Evolutionary conservation across 2,329 filamentous ascomycete genomes (phyloP).

Genomic region (Microdochium paspali): DNA sequence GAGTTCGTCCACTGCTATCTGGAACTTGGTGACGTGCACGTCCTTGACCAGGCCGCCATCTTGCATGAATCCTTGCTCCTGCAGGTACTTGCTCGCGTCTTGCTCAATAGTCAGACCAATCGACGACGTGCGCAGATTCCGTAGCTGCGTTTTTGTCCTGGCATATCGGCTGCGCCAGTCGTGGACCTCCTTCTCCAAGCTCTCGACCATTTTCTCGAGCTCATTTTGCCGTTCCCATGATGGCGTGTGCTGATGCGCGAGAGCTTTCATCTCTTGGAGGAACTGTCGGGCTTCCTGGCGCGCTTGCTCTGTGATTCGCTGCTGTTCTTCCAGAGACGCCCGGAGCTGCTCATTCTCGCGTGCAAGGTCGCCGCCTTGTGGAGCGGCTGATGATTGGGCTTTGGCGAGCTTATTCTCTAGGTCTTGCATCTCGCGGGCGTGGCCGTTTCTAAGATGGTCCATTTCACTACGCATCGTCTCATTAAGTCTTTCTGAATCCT

Average conservation of each 20-base stretch:
- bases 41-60: constrained; percentile 77
- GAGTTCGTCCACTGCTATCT: constrained; percentile 87
- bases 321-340: constrained; percentile 59
- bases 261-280: constrained; percentile 76
- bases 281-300: constrained; percentile 75
- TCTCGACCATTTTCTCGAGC: constrained; percentile 64
- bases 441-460: constrained; percentile 60
- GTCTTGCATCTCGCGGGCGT: constrained; percentile 51
- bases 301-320: constrained; percentile 78
- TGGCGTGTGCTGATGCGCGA: constrained; percentile 71
- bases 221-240: constrained; percentile 76
- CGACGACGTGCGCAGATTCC: constrained; percentile 71
- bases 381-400: constrained; percentile 23
- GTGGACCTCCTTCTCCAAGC: constrained; percentile 73
- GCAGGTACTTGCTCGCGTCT: constrained; percentile 58
- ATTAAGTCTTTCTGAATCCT: constrained; percentile 68
- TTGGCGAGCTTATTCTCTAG: constrained; percentile 56
- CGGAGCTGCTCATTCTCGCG: constrained; percentile 63
- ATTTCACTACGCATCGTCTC: constrained; percentile 72
- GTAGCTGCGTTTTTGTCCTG: constrained; percentile 76
- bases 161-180: constrained; percentile 90
- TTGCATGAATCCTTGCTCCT: constrained; percentile 58
- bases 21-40: constrained; percentile 88
- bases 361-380: constrained; percentile 37
- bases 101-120: constrained; percentile 61